Evolutionary conservation across 2,329 filamentous ascomycete genomes (phyloP).

Genomic region (Arthroderma uncinatum): DNA sequence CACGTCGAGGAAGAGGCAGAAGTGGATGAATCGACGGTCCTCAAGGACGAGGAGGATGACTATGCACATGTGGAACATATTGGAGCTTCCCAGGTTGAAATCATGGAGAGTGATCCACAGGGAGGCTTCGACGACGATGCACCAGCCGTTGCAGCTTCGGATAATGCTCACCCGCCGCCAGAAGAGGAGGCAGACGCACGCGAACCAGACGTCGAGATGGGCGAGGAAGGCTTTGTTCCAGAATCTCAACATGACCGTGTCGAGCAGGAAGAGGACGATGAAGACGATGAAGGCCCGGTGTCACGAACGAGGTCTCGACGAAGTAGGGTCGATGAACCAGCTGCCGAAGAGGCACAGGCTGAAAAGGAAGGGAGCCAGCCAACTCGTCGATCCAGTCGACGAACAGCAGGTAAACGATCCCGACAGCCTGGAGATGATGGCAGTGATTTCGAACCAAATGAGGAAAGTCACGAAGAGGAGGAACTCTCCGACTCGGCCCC

Average conservation of each 20-base stretch:
- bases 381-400: slow-evolving; percentile 31
- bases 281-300: slow-evolving; percentile 46
- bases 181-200: slow-evolving; percentile 15
- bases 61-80: slow-evolving; percentile 4
- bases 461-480: slow-evolving; percentile 41
- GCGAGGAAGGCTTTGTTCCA: slow-evolving; percentile 29
- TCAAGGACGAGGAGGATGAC: neutral
- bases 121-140: slow-evolving; percentile 25
- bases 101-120: slow-evolving; percentile 33
- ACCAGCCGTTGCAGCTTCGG: slow-evolving; percentile 15
- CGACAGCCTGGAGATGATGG: slow-evolving; percentile 43
- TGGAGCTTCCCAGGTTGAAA: slow-evolving; percentile 29
- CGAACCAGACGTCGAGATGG: slow-evolving; percentile 27
- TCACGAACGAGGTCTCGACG: slow-evolving; percentile 29
- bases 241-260: slow-evolving; percentile 33
- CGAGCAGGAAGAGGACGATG: slow-evolving; percentile 34
- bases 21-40: neutral
- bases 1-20: neutral
- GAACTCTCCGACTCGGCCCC: slow-evolving; percentile 43
- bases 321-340: slow-evolving; percentile 20
- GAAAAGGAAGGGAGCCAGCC: slow-evolving; percentile 19
- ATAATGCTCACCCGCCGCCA: slow-evolving; percentile 9
- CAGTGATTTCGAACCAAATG: slow-evolving; percentile 52
- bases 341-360: slow-evolving; percentile 23
- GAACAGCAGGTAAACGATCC: slow-evolving; percentile 32